Percentiles rank a stretch among this genome's conserved stretches.
Conservation (phyloP, 148 eudicot species). For the Dianthus caryophyllus region DNA sequence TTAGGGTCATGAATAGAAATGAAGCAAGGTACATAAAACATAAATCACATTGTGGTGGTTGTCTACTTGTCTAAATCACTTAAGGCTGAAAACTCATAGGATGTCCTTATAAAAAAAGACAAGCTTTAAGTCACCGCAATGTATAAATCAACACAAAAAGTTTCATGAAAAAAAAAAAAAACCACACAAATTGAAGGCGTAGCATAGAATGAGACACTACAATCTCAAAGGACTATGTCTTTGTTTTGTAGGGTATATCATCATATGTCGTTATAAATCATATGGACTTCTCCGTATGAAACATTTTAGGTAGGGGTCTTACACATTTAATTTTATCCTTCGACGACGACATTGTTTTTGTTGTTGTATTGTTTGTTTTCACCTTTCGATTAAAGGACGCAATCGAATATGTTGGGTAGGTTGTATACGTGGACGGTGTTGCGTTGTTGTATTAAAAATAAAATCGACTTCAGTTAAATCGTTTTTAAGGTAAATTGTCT, state of each 20-base stretch:
- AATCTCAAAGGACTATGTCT: conserved; percentile 1
- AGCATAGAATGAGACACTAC: conserved; percentile 11
- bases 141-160: background rate
- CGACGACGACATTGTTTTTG: too few species aligned
- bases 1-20: background rate
- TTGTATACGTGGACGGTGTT: too few species aligned
- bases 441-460: too few species aligned
- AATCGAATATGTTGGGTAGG: too few species aligned
- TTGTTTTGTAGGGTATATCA: conserved; percentile 6
- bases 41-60: background rate
- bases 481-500: too few species aligned
- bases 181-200: background rate
- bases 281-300: too few species aligned
- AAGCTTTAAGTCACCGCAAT: conserved; percentile 18
- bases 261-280: too few species aligned
- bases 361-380: too few species aligned
- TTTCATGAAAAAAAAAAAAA: too few species aligned
- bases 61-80: conserved; percentile 11
- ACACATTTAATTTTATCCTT: background rate
- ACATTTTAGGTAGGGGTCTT: background rate
- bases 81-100: background rate
- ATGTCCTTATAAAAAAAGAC: conserved; percentile 23
- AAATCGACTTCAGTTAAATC: too few species aligned
- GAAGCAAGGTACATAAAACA: background rate
- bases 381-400: too few species aligned